Evolutionary conservation across 2,329 filamentous ascomycete genomes (phyloP).

Genomic region (Aspergillus awamori): DNA sequence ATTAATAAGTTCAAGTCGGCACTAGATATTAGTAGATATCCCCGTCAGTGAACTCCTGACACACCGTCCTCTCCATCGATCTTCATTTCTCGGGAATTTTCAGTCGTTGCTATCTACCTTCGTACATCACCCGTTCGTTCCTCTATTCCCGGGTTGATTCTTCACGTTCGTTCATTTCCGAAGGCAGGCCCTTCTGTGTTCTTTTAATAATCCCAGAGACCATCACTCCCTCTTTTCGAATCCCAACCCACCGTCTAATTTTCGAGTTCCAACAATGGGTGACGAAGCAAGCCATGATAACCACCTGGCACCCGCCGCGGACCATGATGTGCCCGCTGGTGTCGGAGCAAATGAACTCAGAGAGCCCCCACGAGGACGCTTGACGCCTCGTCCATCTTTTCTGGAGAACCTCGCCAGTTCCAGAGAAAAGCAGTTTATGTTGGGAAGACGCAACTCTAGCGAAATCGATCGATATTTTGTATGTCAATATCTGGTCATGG

Average conservation of each 20-base stretch:
- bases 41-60: background rate
- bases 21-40: background rate
- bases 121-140: background rate
- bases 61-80: background rate
- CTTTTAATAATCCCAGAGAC: background rate
- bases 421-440: conserved; percentile 35
- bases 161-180: background rate
- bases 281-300: conserved; percentile 1
- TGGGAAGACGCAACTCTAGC: conserved; percentile 37
- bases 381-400: conserved; percentile 39
- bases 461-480: conserved; percentile 66
- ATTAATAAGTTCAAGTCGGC: background rate
- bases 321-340: background rate
- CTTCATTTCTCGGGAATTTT: background rate
- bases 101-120: background rate
- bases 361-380: conserved; percentile 25
- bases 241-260: background rate
- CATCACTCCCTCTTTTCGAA: background rate
- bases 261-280: background rate
- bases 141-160: background rate
- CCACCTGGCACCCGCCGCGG: background rate
- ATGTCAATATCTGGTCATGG: conserved; percentile 22
- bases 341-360: conserved; percentile 20
- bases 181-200: conserved; percentile 7
- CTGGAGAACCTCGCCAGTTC: conserved; percentile 36